phyloP scores from a whole-genome alignment of 129 eudicot species.

The Gnaphalium uliginosum region DNA sequence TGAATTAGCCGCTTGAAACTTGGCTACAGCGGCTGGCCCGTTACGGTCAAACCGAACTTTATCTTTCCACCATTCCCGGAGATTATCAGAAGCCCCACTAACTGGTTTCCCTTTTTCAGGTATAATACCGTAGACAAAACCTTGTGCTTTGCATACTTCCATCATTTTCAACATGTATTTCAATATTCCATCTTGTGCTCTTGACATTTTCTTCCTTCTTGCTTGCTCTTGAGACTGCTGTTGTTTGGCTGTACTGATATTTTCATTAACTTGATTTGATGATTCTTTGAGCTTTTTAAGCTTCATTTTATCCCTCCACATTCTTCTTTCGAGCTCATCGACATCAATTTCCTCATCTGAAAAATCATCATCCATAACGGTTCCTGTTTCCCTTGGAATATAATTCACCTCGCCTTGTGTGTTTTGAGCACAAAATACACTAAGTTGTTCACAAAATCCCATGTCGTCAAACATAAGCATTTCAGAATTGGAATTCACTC shows the following conservation, averaged over 20 bases:
- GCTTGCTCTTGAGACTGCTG: slow-evolving; percentile 64
- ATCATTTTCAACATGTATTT: slow-evolving; percentile 82
- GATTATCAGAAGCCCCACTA: slow-evolving; percentile 83
- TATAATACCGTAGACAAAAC: slow-evolving; percentile 76
- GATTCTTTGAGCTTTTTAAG: slow-evolving; percentile 65
- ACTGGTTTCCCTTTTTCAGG: slow-evolving; percentile 95
- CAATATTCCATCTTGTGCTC: slow-evolving; percentile 87
- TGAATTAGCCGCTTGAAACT: slow-evolving; percentile 52
- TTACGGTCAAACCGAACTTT: slow-evolving; percentile 81
- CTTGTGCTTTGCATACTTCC: slow-evolving; percentile 93
- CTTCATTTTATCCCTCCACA: slow-evolving; percentile 83
- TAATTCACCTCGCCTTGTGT: slow-evolving; percentile 48
- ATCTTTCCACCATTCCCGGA: slow-evolving; percentile 96
- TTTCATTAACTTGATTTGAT: slow-evolving; percentile 40
- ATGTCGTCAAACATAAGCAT: slow-evolving; percentile 55
- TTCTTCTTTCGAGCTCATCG: slow-evolving; percentile 76
- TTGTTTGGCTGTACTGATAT: slow-evolving; percentile 44
- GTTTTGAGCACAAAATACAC: slow-evolving; percentile 51
- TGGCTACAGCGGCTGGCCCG: slow-evolving; percentile 79
- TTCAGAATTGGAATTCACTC: not conserved
- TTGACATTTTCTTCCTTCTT: slow-evolving; percentile 63
- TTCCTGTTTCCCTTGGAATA: slow-evolving; percentile 39
- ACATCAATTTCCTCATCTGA: slow-evolving; percentile 76
- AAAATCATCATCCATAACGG: slow-evolving; percentile 61
- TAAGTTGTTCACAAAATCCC: slow-evolving; percentile 58